phyloP scores from a whole-genome alignment of 139 green algal genomes.

The Gonium pectorale region DNA sequence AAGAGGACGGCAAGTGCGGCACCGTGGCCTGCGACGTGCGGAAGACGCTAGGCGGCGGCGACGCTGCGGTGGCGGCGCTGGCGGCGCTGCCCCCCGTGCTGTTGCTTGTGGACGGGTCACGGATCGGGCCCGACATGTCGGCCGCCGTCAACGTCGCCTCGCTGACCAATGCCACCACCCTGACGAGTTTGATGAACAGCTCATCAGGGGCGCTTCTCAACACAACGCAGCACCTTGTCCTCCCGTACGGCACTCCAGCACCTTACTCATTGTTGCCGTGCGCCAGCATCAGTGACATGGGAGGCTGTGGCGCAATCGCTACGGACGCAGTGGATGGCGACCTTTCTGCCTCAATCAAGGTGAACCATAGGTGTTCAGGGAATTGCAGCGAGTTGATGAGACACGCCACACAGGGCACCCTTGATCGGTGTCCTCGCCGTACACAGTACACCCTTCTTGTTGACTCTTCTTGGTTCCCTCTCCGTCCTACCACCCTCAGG shows the following conservation, averaged over 20 bases:
- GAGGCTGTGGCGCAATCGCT: slow-evolving; percentile 12
- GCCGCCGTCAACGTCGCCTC: not conserved
- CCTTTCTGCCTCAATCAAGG: not conserved
- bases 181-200: not conserved
- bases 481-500: too few species aligned
- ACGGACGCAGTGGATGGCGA: slow-evolving; percentile 11
- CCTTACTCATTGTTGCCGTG: slow-evolving; percentile 46
- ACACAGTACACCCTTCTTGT: too few species aligned
- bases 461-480: too few species aligned
- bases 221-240: not conserved
- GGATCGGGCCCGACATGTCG: too few species aligned
- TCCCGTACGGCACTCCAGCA: slow-evolving; percentile 35
- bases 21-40: not conserved
- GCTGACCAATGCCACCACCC: not conserved
- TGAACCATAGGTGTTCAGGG: too few species aligned
- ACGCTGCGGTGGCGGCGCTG: not conserved
- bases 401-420: too few species aligned
- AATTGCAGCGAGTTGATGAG: too few species aligned
- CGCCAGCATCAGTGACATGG: not conserved
- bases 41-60: not conserved
- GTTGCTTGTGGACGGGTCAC: slow-evolving; percentile 24
- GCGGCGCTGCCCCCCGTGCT: not conserved
- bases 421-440: too few species aligned
- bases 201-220: not conserved
- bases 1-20: not conserved